These are phyloP conservation scores for Aegilops bicornis DNA, from an alignment of 176 grass and related monocot species.

Conservation along the genomic window DNA sequence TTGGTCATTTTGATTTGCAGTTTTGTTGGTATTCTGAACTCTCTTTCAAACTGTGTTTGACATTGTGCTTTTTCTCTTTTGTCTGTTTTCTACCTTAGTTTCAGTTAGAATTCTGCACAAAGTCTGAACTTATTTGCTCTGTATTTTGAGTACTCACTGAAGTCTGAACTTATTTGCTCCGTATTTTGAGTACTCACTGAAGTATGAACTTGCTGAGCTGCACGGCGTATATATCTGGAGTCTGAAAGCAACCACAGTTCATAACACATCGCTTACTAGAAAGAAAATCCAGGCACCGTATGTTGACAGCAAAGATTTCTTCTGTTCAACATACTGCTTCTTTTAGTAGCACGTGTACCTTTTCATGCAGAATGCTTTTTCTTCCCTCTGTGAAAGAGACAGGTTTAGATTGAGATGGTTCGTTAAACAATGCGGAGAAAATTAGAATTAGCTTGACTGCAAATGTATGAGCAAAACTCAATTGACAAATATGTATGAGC, in stretches of 20 bases:
- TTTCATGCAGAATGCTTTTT: not conserved
- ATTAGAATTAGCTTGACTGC: not conserved
- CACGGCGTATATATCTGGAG: not conserved
- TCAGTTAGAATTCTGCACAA: not conserved
- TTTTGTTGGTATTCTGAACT: not conserved
- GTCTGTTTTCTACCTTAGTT: no score
- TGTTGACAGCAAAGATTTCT: not conserved
- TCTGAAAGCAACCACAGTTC: not conserved
- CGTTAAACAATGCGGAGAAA: not conserved
- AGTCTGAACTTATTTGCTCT: no score
- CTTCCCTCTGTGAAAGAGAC: not conserved
- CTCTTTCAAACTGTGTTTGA: not conserved
- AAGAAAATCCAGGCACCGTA: not conserved
- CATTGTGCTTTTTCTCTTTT: no score
- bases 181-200: no score
- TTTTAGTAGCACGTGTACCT: not conserved
- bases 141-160: no score
- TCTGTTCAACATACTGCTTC: not conserved
- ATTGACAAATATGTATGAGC: not conserved
- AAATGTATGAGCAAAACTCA: not conserved
- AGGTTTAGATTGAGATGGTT: not conserved
- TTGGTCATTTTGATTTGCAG: not conserved
- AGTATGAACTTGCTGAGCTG: not conserved
- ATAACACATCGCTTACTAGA: not conserved
- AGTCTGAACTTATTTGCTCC: no score